These are phyloP conservation scores for Xylaria intraflava DNA, from an alignment of 495 filamentous ascomycete species.

Conservation along the genomic window DNA sequence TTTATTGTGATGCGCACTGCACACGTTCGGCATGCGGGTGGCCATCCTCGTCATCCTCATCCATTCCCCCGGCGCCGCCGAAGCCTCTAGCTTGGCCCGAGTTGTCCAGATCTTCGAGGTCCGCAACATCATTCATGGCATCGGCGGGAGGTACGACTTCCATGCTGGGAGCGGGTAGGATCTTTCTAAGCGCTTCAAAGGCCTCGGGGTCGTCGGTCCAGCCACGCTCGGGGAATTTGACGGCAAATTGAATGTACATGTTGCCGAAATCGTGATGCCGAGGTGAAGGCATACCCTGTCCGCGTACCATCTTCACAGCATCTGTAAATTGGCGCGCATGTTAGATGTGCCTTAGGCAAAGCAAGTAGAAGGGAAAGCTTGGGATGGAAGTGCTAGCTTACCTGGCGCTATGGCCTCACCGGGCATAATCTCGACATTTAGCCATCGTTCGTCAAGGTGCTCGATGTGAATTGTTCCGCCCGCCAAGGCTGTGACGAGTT, in stretches of 20 bases:
- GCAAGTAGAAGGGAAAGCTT: constrained; percentile 1
- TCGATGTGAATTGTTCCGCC: constrained; percentile 86
- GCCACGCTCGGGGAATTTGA: constrained; percentile 82
- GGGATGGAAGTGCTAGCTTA: constrained; percentile 47
- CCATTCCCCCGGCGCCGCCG: constrained; percentile 55
- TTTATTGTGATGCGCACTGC: constrained; percentile 96
- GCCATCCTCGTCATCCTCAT: constrained; percentile 79
- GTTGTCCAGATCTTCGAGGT: constrained; percentile 79
- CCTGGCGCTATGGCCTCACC: constrained; percentile 91
- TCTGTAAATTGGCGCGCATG: constrained; percentile 42
- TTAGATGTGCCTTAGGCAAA: constrained; percentile 4
- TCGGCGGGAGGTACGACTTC: constrained; percentile 61
- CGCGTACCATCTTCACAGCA: constrained; percentile 86
- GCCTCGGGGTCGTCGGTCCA: constrained; percentile 50
- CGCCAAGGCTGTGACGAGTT: constrained; percentile 89
- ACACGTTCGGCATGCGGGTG: constrained; percentile 84
- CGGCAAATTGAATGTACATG: constrained; percentile 93
- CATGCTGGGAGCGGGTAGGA: constrained; percentile 66
- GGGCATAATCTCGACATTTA: constrained; percentile 81
- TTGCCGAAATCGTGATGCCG: constrained; percentile 96
- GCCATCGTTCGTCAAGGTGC: constrained; percentile 95
- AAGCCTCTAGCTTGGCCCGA: constrained; percentile 66
- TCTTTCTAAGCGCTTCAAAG: constrained; percentile 64
- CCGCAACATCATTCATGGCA: constrained; percentile 74
- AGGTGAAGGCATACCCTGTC: constrained; percentile 96